Evolutionary conservation across 208 protist genomes (phyloP).

Genomic region (Leishmania guyanensis): DNA sequence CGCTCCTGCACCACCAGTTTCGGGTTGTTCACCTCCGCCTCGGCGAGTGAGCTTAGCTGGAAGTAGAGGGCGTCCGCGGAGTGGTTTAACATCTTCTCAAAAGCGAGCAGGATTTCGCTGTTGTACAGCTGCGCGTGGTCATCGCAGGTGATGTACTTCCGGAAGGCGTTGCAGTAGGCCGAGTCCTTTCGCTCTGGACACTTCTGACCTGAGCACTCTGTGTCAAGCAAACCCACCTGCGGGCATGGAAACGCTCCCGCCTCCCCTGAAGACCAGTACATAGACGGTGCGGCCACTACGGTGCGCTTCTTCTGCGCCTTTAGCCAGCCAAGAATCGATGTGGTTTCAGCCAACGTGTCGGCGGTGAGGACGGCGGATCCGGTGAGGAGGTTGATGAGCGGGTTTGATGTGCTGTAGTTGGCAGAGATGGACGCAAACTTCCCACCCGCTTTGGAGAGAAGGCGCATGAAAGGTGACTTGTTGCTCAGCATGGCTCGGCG

Average conservation of each 20-base stretch:
- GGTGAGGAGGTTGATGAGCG: constrained; percentile 63
- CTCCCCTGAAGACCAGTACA: constrained; percentile 46
- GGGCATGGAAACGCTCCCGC: constrained; percentile 21
- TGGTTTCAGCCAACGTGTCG: constrained; percentile 34
- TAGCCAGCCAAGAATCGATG: constrained; percentile 51
- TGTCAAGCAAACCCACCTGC: constrained; percentile 58
- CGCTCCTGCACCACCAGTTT: constrained; percentile 29
- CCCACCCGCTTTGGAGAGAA: constrained; percentile 45
- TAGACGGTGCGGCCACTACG: constrained; percentile 51
- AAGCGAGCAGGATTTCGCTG: constrained; percentile 46
- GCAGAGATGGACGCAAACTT: constrained; percentile 32
- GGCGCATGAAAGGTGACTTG: constrained; percentile 65
- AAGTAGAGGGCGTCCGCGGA: constrained; percentile 65
- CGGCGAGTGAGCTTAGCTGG: constrained; percentile 37
- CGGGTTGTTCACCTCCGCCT: constrained; percentile 9
- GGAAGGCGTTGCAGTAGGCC: constrained; percentile 58
- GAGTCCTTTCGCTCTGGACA: constrained; percentile 32
- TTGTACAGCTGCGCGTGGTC: constrained; percentile 48
- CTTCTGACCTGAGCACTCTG: constrained; percentile 45
- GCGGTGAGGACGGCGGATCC: constrained; percentile 25
- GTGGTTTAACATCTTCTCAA: constrained; percentile 36
- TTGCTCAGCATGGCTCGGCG: constrained; percentile 50
- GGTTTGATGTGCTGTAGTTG: constrained; percentile 3
- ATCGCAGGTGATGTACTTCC: constrained; percentile 60
- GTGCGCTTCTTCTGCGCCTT: constrained; percentile 37